Conservation (phyloP, 805 yeast species). For the Jamesozyma jinghongensis region DNA sequence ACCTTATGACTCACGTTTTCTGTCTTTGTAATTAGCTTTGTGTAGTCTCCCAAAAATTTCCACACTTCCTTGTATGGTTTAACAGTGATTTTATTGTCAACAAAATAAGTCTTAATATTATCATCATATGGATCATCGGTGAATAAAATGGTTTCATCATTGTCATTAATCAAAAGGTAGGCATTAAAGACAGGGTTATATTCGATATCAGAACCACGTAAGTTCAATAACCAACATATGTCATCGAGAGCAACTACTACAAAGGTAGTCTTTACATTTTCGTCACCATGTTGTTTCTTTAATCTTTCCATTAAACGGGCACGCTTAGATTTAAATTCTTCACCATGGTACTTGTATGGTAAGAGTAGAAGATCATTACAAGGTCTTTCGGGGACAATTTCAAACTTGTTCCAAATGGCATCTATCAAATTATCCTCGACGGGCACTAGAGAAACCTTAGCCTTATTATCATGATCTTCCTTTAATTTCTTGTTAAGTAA, state of each 20-base stretch:
- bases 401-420: slow-evolving; percentile 59
- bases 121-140: slow-evolving; percentile 38
- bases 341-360: slow-evolving; percentile 54
- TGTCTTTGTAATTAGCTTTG: slow-evolving; percentile 9
- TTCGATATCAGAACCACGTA: slow-evolving; percentile 75
- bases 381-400: slow-evolving; percentile 52
- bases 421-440: slow-evolving; percentile 64
- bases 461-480: slow-evolving; percentile 6
- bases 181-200: slow-evolving; percentile 83
- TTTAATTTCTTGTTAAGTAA: slow-evolving; percentile 14
- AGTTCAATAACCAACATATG: slow-evolving; percentile 81
- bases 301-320: slow-evolving; percentile 35
- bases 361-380: slow-evolving; percentile 43
- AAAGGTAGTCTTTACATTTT: slow-evolving; percentile 30
- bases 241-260: slow-evolving; percentile 75
- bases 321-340: slow-evolving; percentile 49
- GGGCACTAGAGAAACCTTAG: slow-evolving; percentile 39
- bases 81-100: slow-evolving; percentile 38
- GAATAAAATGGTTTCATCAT: slow-evolving; percentile 41
- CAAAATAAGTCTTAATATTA: slow-evolving; percentile 34
- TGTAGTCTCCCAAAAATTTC: slow-evolving; percentile 36
- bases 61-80: slow-evolving; percentile 52
- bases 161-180: slow-evolving; percentile 39
- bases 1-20: slow-evolving; percentile 12
- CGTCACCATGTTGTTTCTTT: slow-evolving; percentile 14